phyloP scores from a whole-genome alignment of 306 rosid species.

The Glycine tomentella region DNA sequence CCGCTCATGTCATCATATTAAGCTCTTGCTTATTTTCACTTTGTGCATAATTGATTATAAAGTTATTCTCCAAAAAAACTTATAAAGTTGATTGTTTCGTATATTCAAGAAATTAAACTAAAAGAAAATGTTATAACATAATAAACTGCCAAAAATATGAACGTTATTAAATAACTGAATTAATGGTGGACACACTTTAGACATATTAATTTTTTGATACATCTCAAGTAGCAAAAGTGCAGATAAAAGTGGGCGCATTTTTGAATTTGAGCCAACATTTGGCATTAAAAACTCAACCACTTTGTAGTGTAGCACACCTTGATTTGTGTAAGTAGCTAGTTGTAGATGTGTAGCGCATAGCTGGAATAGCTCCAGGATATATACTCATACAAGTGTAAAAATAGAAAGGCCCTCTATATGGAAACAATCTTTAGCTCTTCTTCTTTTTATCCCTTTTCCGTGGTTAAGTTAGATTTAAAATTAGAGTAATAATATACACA shows the following conservation, averaged over 20 bases:
- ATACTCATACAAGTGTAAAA: slow-evolving; percentile 47
- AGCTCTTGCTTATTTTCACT: background rate
- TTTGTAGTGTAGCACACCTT: slow-evolving; percentile 48
- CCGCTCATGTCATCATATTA: background rate
- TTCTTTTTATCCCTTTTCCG: slow-evolving; percentile 28
- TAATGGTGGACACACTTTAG: slow-evolving; percentile 43
- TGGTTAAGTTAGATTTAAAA: background rate
- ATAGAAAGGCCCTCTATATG: slow-evolving; percentile 43
- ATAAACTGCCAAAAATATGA: slow-evolving; percentile 7
- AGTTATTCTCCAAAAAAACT: too few species aligned
- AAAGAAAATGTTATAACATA: background rate
- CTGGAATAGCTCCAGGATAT: slow-evolving; percentile 48
- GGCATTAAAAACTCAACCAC: slow-evolving; percentile 61
- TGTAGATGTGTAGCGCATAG: slow-evolving; percentile 50
- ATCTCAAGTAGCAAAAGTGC: slow-evolving; percentile 50
- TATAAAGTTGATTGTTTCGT: too few species aligned
- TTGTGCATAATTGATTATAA: too few species aligned
- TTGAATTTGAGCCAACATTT: slow-evolving; percentile 58
- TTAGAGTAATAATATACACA: too few species aligned
- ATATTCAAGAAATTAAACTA: background rate
- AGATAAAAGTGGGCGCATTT: slow-evolving; percentile 47
- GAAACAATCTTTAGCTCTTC: slow-evolving; percentile 42
- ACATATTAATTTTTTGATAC: slow-evolving; percentile 44
- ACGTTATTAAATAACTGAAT: slow-evolving; percentile 25
- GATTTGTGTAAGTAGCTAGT: slow-evolving; percentile 58